Evolutionary conservation across 345 rosid genomes (phyloP), one percentile per base, ranked within the genome.

Genomic region (Arabis hirsuta): DNA sequence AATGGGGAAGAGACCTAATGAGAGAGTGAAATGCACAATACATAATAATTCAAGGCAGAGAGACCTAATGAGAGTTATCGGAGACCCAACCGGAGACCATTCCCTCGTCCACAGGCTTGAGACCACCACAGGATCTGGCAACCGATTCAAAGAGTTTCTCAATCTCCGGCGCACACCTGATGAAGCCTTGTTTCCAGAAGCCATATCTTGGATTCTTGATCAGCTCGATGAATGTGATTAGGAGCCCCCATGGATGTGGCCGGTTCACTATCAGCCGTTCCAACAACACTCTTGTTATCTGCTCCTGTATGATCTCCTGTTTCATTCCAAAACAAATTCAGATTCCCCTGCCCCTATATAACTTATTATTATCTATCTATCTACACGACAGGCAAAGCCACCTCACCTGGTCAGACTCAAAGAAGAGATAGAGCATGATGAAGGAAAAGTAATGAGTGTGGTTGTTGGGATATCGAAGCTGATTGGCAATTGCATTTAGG

Each of bases 161-260:
- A 27, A 91, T 91, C 91, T 91, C 96, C 3, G 97, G 97, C 0
- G 91, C 97, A 61, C 96, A 91, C 76, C 91, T 82, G 48, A 82
- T 91, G 81, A 89, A 91, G 11, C 82, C 84, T 55, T 86, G 85
- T 62, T 82, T 86, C 97, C 97, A 91, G 75, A 91, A 91, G 69
- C 84, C 85, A 74, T 91, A 91, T 69, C 91, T 82, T 39, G 96
- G 97, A 75, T 91, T 91, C 93, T 91, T 96, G 76, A 96, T 96
- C 57, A 96, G 95, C 84, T 96, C 98, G 8, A 96, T 96, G 84
- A 96, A 96, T 11, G 99, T 89, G 60, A 96, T 96, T 59, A 96
- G 92, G 47, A 96, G 97, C 34, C 99, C 99, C 99, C 99, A 96
- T 0, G 99, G 99, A 76, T 96, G 99, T 19, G 99, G 99, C 57